phyloP scores from a whole-genome alignment of 2,329 filamentous ascomycete genomes.

The Scleromitrula shiraiana region DNA sequence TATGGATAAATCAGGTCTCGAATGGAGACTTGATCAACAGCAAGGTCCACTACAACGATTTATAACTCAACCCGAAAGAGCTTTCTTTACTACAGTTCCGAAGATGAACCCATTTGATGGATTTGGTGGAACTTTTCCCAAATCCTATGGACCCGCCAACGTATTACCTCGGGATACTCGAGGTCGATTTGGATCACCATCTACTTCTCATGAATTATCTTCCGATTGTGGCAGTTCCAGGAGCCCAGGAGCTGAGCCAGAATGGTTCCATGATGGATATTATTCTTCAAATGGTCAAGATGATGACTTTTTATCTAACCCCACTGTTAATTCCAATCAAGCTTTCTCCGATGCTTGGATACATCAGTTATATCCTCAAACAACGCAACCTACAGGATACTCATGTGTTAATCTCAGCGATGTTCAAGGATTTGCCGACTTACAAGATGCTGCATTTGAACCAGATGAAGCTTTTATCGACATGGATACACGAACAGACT shows the following conservation, averaged over 20 bases:
- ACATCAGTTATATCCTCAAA: background rate
- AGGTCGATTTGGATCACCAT: constrained; percentile 18
- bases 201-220: constrained; percentile 18
- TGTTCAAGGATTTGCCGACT: constrained; percentile 23
- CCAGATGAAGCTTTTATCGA: constrained; percentile 18
- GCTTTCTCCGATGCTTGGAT: constrained; percentile 7
- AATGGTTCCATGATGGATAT: constrained; percentile 15
- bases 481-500: constrained; percentile 9
- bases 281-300: constrained; percentile 14
- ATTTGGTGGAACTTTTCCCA: constrained; percentile 1
- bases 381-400: background rate
- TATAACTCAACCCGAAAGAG: constrained; percentile 14
- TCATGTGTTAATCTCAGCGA: constrained; percentile 24
- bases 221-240: constrained; percentile 18
- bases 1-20: background rate
- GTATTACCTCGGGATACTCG: constrained; percentile 14
- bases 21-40: constrained; percentile 11
- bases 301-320: constrained; percentile 7
- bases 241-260: constrained; percentile 17
- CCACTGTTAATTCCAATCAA: constrained; percentile 9
- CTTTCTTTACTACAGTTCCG: constrained; percentile 13
- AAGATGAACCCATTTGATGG: constrained; percentile 1
- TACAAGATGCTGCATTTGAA: constrained; percentile 16
- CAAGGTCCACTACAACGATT: constrained; percentile 17
- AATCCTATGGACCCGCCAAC: constrained; percentile 12